Evolutionary conservation across 169 alveolate species (phyloP).

Genomic region (Besnoitia besnoiti): DNA sequence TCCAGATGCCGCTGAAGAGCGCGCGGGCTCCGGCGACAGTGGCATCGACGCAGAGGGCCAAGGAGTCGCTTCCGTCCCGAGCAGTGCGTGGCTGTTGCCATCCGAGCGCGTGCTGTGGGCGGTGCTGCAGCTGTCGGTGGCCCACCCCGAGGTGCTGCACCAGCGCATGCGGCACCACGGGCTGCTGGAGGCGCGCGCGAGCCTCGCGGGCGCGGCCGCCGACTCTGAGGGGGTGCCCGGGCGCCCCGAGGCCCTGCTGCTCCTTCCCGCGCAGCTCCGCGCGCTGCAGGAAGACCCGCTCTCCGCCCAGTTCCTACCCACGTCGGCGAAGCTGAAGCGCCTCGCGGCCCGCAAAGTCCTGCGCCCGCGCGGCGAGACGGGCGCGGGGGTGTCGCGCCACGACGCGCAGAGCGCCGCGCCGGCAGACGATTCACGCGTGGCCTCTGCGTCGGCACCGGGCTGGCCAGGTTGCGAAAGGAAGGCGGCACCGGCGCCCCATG

Average conservation of each 20-base stretch:
- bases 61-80: background rate
- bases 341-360: too few relatives aligned
- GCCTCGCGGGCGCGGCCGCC: background rate
- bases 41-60: background rate
- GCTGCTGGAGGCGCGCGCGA: background rate
- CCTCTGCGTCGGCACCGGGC: background rate
- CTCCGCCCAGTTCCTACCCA: background rate
- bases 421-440: background rate
- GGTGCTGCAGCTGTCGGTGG: background rate
- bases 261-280: conserved; percentile 12
- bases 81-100: background rate
- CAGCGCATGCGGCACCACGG: conserved; percentile 17
- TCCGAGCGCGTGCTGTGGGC: background rate
- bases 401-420: background rate
- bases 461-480: too few relatives aligned
- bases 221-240: too few relatives aligned
- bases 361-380: too few relatives aligned
- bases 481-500: background rate
- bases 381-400: background rate
- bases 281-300: conserved; percentile 12
- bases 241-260: background rate
- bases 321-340: too few relatives aligned
- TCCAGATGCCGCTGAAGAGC: background rate
- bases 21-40: background rate
- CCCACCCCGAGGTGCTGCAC: background rate